phyloP scores from a whole-genome alignment of 176 grass and related monocot species.

The Chloris gayana region DNA sequence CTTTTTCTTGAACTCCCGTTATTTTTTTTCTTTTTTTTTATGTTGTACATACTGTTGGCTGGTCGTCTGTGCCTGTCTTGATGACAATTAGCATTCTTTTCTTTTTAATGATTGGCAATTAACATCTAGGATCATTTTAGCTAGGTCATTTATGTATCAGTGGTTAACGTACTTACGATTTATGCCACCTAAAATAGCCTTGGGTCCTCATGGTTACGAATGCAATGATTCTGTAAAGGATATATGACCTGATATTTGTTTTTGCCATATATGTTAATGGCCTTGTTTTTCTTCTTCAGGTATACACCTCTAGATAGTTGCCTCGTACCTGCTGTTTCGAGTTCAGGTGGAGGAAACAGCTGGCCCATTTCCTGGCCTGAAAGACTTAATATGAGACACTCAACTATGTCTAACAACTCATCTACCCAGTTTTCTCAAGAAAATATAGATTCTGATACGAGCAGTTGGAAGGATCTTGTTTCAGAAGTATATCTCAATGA shows the following conservation, averaged over 20 bases:
- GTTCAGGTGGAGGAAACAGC: slow-evolving; percentile 42
- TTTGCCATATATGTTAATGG: slow-evolving; percentile 26
- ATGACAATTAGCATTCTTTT: too few relatives aligned
- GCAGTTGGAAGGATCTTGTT: slow-evolving; percentile 67
- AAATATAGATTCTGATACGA: slow-evolving; percentile 55
- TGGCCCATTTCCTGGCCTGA: slow-evolving; percentile 84
- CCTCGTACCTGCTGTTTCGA: slow-evolving; percentile 49
- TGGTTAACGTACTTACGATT: slow-evolving; percentile 5
- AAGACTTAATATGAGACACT: slow-evolving; percentile 60
- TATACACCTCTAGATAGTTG: slow-evolving; percentile 79
- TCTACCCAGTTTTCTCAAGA: slow-evolving; percentile 52
- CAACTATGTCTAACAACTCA: slow-evolving; percentile 36
- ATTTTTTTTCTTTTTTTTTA: not conserved
- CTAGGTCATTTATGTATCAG: slow-evolving; percentile 15
- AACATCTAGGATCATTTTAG: slow-evolving; percentile 20
- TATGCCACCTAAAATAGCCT: not conserved
- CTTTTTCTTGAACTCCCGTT: slow-evolving; percentile 7
- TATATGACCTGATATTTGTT: slow-evolving; percentile 30
- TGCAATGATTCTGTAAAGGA: not conserved
- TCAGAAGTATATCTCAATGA: slow-evolving; percentile 67
- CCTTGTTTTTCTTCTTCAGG: slow-evolving; percentile 50
- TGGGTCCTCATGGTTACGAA: slow-evolving; percentile 13
- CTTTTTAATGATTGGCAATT: not conserved
- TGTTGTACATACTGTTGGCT: not conserved
- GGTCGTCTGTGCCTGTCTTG: slow-evolving; percentile 10